These are phyloP conservation scores for Sporothrix variecibatus DNA, from an alignment of 2,329 filamentous ascomycete species.

Conservation along the genomic window DNA sequence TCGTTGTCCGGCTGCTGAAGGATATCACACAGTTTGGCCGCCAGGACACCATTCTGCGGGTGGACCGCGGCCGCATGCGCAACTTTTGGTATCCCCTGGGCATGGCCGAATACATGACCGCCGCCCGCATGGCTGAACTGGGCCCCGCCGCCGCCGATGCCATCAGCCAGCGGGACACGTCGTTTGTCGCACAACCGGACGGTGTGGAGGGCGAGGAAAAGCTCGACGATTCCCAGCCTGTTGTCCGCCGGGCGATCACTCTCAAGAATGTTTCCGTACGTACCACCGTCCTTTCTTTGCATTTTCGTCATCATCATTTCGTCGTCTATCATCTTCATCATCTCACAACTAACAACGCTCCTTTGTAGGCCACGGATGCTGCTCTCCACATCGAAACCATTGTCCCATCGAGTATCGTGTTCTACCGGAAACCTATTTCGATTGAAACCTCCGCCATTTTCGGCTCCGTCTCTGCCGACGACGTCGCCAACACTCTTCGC, in stretches of 20 bases:
- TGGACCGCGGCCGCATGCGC: conserved; percentile 42
- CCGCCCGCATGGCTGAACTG: conserved; percentile 36
- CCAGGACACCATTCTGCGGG: conserved; percentile 39
- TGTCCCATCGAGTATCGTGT: conserved; percentile 43
- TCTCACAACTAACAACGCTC: not conserved
- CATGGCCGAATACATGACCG: conserved; percentile 43
- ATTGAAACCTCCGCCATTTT: conserved; percentile 39
- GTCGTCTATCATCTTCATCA: not conserved
- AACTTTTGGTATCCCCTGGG: conserved; percentile 40
- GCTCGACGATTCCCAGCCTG: not conserved
- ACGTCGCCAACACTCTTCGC: conserved; percentile 42
- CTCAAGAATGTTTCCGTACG: conserved; percentile 29
- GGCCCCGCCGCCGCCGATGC: conserved; percentile 35
- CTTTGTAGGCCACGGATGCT: conserved; percentile 25
- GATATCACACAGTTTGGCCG: conserved; percentile 46
- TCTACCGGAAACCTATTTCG: conserved; percentile 43
- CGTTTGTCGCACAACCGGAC: conserved; percentile 29
- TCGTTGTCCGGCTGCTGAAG: conserved; percentile 47
- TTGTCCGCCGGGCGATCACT: not conserved
- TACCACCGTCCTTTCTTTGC: not conserved
- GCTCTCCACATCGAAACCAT: conserved; percentile 40
- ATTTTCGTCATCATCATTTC: not conserved
- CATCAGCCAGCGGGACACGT: conserved; percentile 38
- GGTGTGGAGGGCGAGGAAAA: not conserved
- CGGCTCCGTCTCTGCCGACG: conserved; percentile 45